Evolutionary conservation across 495 filamentous ascomycete species (phyloP).

Genomic region (Aspergillus taichungensis): DNA sequence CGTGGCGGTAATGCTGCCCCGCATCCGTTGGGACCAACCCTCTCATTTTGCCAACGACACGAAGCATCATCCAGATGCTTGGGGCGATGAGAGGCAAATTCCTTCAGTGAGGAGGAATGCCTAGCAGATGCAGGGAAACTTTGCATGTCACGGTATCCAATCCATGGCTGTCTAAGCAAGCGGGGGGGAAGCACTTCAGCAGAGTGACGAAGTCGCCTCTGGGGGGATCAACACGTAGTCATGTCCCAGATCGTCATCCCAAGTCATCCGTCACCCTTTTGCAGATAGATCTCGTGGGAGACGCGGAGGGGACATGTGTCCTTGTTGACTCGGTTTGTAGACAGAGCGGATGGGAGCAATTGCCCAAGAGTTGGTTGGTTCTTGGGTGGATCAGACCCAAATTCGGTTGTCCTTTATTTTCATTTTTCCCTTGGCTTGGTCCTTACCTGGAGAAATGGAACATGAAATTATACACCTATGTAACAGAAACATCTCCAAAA

Average conservation of each 20-base stretch:
- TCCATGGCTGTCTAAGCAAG: constrained; percentile 5
- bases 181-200: background rate
- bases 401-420: background rate
- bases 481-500: too few species aligned
- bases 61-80: too few species aligned
- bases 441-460: too few species aligned
- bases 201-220: too few species aligned
- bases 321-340: constrained; percentile 1
- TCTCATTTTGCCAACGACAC: constrained; percentile 1
- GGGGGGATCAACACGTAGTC: too few species aligned
- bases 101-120: too few species aligned
- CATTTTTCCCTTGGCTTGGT: too few species aligned
- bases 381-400: constrained; percentile 5
- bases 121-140: constrained; percentile 3
- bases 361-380: constrained; percentile 1
- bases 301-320: too few species aligned
- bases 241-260: too few species aligned
- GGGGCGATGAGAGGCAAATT: too few species aligned
- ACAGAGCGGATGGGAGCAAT: background rate
- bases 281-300: background rate
- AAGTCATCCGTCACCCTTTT: too few species aligned
- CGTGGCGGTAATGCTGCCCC: constrained; percentile 5
- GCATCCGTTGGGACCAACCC: constrained; percentile 7
- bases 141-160: constrained; percentile 12
- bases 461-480: too few species aligned